A percentile compares a stretch with the other conserved stretches of the same genome.
phyloP scores from a whole-genome alignment of 192 early-diverging fungal genomes.

The Entophlyctis luteolus region DNA sequence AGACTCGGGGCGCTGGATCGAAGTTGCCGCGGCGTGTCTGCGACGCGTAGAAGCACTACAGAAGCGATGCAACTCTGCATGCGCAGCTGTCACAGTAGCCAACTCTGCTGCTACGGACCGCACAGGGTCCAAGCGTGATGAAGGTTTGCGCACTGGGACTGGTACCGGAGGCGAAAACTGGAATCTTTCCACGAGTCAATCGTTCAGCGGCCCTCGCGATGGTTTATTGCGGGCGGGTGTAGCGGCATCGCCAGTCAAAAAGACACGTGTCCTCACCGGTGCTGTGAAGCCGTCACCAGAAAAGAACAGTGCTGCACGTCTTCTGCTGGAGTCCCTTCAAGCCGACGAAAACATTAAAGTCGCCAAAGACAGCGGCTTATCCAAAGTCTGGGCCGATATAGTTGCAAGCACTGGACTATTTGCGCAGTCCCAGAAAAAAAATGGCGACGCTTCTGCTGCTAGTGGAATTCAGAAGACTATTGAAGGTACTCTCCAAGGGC shows the following conservation, averaged over 20 bases:
- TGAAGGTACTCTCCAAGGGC: too few relatives aligned
- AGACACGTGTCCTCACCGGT: background rate
- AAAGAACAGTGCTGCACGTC: background rate
- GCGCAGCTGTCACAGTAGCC: background rate
- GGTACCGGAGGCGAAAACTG: too few relatives aligned
- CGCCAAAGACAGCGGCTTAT: background rate
- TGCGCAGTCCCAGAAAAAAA: too few relatives aligned
- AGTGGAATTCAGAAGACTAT: too few relatives aligned
- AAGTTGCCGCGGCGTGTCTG: background rate
- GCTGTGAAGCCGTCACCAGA: slow-evolving; percentile 18
- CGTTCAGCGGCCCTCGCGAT: too few relatives aligned
- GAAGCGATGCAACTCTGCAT: background rate
- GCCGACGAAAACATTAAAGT: background rate
- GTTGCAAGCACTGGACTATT: background rate
- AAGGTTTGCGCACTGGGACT: too few relatives aligned
- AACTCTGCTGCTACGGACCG: background rate
- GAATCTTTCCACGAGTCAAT: too few relatives aligned
- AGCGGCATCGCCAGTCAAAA: slow-evolving; percentile 2
- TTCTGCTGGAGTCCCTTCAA: slow-evolving; percentile 11
- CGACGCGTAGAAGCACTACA: background rate
- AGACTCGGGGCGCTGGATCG: background rate
- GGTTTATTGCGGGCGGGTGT: too few relatives aligned
- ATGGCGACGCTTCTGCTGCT: too few relatives aligned
- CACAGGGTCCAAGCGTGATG: too few relatives aligned
- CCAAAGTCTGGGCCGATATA: background rate